Evolutionary conservation across 2,329 filamentous ascomycete species (phyloP), one percentile per base, ranked within the genome.

Genomic region (Graphilbum sp.): DNA sequence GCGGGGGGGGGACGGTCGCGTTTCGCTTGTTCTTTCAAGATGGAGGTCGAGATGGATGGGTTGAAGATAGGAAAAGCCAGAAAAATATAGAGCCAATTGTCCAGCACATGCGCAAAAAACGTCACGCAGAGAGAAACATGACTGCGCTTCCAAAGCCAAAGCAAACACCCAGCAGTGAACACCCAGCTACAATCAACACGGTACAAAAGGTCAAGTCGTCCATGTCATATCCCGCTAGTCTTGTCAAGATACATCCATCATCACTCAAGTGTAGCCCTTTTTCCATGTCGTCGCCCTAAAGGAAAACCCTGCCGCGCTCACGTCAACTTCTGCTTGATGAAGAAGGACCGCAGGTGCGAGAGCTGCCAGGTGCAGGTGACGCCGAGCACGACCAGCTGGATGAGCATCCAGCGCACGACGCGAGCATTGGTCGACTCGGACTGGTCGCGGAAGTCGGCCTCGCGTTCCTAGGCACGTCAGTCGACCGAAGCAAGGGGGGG

Each of bases 241-340:
- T n/a, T n/a, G n/a, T 25, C 23, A 25, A 7, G 23, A 25, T 7
- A 25, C 7, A 25, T 25, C 23, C 23, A 25, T 25, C 23, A 25
- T 7, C 23, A 25, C 23, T 25, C n/a, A n/a, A n/a, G n/a, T n/a
- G n/a, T n/a, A n/a, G n/a, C n/a, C n/a, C n/a, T 25, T 12, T 12
- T 12, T 12, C 23, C 23, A 25, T 12, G 23, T 7, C 23, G 12
- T 25, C 12, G 23, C 23, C 12, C 7, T 25, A 7, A 7, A 12
- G 7, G 23, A 25, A 7, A 7, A 25, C 12, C 23, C 7, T 7
- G 7, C 23, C 7, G 23, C 23, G 12, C 50, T 61, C 74, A 98
- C 43, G 90, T 96, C 57, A 98, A 76, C 72, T 98, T 98, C 67
- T 96, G 88, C 72, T 98, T 98, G 68, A 98, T 98, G 67, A 98